Evolutionary conservation across 1,284 basidiomycete species (phyloP), one percentile per base, ranked within the genome.

Genomic region (Heterobasidion irregulare): DNA sequence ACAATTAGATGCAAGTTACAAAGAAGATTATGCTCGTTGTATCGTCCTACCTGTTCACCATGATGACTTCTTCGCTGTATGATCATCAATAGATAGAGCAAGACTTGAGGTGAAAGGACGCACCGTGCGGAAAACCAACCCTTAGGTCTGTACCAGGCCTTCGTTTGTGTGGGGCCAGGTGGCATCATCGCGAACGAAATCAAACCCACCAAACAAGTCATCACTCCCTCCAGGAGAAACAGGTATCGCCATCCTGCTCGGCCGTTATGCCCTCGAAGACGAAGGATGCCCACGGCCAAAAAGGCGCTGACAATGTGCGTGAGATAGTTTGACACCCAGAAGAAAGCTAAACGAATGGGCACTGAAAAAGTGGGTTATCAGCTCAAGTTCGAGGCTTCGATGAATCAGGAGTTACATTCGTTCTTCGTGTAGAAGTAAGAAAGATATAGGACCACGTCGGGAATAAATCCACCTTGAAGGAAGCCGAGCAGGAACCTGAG

Each of bases 371-470:
- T 7, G 49, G 32, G 33, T 32, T 34, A 36, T 16, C 50, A 43
- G 34, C 5, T 50, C 3, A 51, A 36, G 8, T n/a, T 41, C 38
- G n/a, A 41, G 38, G 3, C 6, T 6, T 10, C 38, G 6, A 3
- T 7, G 26, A 26, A 26, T n/a, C n/a, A 5, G 18, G 13, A 44
- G 53, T 54, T 44, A 57, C 58, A 72, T 64, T 86, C 83, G 7
- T 69, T 76, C 65, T 82, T 84, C 3, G 80, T 85, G 66, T 88
- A 87, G 63, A 81, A 88, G 64, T 87, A 87, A 1, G 83, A 84
- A 15, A 87, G 67, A 63, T 87, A 88, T 2, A 87, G 69, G 56
- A 88, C 78, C 6, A 84, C 68, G 58, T 86, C 82, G 0, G 82
- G 82, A 52, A 84, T 80, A 61, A 81, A 83, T n/a, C 83, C 84